Base-by-base conservation (phyloP, 2,329 filamentous ascomycete species). In the Aciculosporium take region DNA sequence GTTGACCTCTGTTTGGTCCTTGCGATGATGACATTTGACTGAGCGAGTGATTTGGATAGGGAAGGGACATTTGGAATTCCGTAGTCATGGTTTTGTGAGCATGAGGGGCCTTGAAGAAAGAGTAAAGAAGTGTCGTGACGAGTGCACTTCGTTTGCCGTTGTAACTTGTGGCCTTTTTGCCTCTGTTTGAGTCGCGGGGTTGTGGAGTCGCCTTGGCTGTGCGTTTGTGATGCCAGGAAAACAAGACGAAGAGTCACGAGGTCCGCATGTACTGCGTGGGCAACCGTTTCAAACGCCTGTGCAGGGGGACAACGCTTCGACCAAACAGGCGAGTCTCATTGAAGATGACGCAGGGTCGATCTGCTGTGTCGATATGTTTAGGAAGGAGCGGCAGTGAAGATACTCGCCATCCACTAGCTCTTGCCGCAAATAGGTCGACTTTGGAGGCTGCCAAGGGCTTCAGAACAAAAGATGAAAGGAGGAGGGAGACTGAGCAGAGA, bases 31-130 rank as follows among this genome's bases (percentile, higher is more conserved):
- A 50, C 48, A 59, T 56, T 39, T 60, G 55, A 13, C 51, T 49
- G n/a, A 58, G 46, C 5, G 55, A 54, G 15, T 49, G 52, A 33
- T 60, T 59, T 18, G 55, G 57, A 43, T 62, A 62, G 29, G 53
- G 52, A 33, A 60, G 54, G 39, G 58, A 56, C 29, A 57, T 46
- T 13, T 47, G 50, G 29, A 54, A 53, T 31, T 55, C 50, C 40
- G 49, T 47, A 23, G 52, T 28, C 54, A 59, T 58, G 31, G 5
- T 40, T 10, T 29, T 33, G 30, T 20, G n/a, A 27, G 20, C 9
- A 34, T 35, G 30, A 34, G 28, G 15, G 30, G 12, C 18, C 20
- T 27, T 18, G 37, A 39, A 40, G 24, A 34, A 41, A 39, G 17
- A 25, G 20, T 28, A 23, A 34, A 27, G 41, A 41, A 7, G 7